Conservation (phyloP, 441 rosid species). For the Bruguiera hainesii region DNA sequence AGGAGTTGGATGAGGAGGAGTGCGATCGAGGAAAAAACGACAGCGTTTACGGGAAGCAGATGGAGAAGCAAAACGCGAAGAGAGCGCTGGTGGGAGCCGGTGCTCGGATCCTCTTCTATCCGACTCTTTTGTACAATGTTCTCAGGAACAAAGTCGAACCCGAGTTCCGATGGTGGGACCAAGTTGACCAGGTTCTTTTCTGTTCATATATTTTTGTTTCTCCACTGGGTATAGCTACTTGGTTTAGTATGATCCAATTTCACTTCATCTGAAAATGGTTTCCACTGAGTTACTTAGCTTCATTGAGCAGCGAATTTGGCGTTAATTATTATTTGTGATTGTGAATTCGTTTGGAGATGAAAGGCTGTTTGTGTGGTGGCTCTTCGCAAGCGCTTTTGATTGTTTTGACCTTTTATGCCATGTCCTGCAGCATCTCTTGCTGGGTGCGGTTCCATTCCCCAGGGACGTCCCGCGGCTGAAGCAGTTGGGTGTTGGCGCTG, state of each 20-base stretch:
- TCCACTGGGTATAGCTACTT: too few species aligned
- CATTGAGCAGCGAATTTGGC: too few species aligned
- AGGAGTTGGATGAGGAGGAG: slow-evolving; percentile 41
- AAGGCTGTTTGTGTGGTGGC: too few species aligned
- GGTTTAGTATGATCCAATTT: too few species aligned
- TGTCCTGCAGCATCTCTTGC: slow-evolving; percentile 48
- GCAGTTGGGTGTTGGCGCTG: slow-evolving; percentile 69
- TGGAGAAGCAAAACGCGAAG: slow-evolving; percentile 41
- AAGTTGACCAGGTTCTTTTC: slow-evolving; percentile 55
- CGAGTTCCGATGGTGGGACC: slow-evolving; percentile 84
- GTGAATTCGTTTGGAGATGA: too few species aligned
- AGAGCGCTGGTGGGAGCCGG: slow-evolving; percentile 52
- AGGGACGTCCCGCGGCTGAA: slow-evolving; percentile 70
- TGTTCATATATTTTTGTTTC: background rate
- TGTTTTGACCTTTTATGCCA: background rate
- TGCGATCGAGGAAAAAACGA: slow-evolving; percentile 22
- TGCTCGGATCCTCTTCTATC: slow-evolving; percentile 57
- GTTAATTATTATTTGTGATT: too few species aligned
- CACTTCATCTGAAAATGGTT: background rate
- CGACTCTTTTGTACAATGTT: slow-evolving; percentile 55
- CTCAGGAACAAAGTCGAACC: slow-evolving; percentile 65
- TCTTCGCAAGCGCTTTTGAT: too few species aligned
- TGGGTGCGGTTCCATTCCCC: slow-evolving; percentile 89
- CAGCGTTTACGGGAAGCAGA: slow-evolving; percentile 21
- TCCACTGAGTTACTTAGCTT: background rate